These are phyloP conservation scores for Suillus clintonianus DNA, from an alignment of 768 basidiomycete genomes.

Conservation along the genomic window DNA sequence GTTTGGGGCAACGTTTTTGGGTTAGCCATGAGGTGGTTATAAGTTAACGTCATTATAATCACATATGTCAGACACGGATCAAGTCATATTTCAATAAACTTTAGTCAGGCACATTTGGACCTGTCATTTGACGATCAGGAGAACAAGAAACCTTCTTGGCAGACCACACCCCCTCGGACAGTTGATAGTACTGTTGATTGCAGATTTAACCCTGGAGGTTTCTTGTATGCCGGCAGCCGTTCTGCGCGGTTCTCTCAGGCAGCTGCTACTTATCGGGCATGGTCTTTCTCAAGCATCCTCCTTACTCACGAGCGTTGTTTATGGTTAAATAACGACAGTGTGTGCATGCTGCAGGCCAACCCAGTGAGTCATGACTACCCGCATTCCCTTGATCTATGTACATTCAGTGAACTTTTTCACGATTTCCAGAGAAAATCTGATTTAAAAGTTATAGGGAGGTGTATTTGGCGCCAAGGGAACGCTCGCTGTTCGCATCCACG, in stretches of 20 bases:
- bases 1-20: background rate
- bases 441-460: background rate
- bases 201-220: background rate
- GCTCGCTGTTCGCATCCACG: constrained; percentile 3
- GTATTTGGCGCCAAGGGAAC: background rate
- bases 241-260: background rate
- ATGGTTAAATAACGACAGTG: background rate
- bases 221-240: background rate
- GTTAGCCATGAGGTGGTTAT: background rate
- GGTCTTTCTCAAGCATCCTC: background rate
- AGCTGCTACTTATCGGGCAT: background rate
- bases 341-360: background rate
- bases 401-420: background rate
- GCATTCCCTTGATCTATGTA: constrained; percentile 6
- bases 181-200: background rate
- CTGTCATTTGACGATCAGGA: background rate
- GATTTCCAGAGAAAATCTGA: background rate
- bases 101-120: background rate
- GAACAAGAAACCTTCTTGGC: background rate
- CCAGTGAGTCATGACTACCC: background rate
- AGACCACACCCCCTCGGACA: background rate
- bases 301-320: background rate
- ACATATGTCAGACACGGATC: background rate
- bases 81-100: background rate
- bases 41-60: background rate